A percentile compares a stretch with the other conserved stretches of the same genome.
phyloP scores from a whole-genome alignment of 129 eudicot species.

The Calendula officinalis region DNA sequence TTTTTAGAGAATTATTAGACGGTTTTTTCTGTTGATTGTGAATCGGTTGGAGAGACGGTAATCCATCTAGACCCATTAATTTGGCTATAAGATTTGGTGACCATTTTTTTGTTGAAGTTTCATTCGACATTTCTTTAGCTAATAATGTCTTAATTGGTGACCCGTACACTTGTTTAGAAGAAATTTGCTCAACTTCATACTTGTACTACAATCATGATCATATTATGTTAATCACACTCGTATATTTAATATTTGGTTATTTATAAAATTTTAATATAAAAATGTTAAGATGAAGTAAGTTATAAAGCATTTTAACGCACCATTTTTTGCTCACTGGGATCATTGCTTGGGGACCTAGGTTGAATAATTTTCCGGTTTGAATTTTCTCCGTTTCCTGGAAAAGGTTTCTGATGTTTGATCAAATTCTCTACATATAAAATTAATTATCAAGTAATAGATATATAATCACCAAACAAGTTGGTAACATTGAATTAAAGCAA shows the following conservation, averaged over 20 bases:
- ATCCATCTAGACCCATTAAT: slow-evolving; percentile 85
- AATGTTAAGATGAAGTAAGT: not conserved
- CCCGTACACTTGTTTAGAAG: slow-evolving; percentile 45
- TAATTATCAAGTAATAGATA: not conserved
- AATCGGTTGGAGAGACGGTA: slow-evolving; percentile 57
- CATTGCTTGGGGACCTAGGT: slow-evolving; percentile 37
- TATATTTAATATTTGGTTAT: not conserved
- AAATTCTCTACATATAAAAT: slow-evolving; percentile 4
- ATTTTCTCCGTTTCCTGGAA: slow-evolving; percentile 41
- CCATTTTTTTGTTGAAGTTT: slow-evolving; percentile 50
- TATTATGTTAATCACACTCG: not conserved
- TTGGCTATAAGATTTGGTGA: slow-evolving; percentile 66
- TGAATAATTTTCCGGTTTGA: slow-evolving; percentile 34
- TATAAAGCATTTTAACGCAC: slow-evolving; percentile 27
- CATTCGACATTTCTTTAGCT: slow-evolving; percentile 75
- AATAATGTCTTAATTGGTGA: slow-evolving; percentile 68
- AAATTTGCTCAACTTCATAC: slow-evolving; percentile 41
- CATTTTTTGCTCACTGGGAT: slow-evolving; percentile 37
- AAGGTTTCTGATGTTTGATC: slow-evolving; percentile 15
- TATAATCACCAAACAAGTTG: slow-evolving; percentile 9
- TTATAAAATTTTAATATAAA: slow-evolving; percentile 3
- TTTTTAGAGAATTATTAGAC: slow-evolving; percentile 38
- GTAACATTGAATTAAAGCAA: slow-evolving; percentile 15
- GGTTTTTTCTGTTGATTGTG: slow-evolving; percentile 45
- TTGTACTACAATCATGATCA: slow-evolving; percentile 37